Conservation (phyloP, 106 monocot species). For the Triglochin maritima region DNA sequence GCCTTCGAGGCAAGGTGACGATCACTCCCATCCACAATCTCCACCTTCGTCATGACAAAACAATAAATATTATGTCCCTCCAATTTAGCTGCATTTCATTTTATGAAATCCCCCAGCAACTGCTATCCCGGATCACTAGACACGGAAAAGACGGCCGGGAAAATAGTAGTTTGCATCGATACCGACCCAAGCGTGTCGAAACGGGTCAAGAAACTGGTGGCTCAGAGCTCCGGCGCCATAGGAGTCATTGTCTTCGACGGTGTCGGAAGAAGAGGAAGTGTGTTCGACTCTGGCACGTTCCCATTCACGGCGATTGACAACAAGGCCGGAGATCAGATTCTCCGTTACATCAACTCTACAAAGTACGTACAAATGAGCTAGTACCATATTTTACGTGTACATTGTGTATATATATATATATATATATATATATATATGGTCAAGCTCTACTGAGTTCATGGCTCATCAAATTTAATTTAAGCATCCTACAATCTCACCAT, state of each 20-base stretch:
- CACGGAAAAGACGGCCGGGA: conserved; percentile 43
- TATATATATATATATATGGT: no score
- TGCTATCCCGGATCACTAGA: conserved; percentile 95
- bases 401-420: background rate
- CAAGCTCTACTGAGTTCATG: no score
- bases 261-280: conserved; percentile 41
- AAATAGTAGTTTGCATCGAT: conserved; percentile 71
- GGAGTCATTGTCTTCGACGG: conserved; percentile 76
- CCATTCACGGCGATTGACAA: conserved; percentile 66
- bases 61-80: no score
- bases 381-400: background rate
- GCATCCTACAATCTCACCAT: no score
- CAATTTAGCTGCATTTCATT: background rate
- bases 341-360: conserved; percentile 76
- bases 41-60: background rate
- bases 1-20: conserved; percentile 73
- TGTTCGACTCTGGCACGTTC: conserved; percentile 73
- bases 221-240: conserved; percentile 50
- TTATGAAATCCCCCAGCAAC: conserved; percentile 37
- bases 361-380: conserved; percentile 30
- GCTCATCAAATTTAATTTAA: no score
- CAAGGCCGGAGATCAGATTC: conserved; percentile 47
- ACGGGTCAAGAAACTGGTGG: conserved; percentile 72
- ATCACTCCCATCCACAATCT: background rate
- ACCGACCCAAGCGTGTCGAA: conserved; percentile 59